Evolutionary conservation across 768 basidiomycete genomes (phyloP).

Genomic region (Kwoniella europaea): DNA sequence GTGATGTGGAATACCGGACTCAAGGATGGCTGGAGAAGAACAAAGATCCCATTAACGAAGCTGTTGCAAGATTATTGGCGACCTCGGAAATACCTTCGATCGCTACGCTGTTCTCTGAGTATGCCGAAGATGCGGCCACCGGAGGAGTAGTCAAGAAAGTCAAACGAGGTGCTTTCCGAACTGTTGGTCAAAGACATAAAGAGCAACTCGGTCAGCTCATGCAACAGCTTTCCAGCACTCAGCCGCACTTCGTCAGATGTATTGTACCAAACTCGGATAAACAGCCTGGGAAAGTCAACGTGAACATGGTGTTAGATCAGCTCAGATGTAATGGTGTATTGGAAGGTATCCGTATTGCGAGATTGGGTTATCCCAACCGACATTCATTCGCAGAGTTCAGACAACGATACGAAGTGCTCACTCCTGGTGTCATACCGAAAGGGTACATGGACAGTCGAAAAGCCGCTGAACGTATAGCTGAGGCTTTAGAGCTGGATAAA

Average conservation of each 20-base stretch:
- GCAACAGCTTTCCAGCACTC: constrained; percentile 86
- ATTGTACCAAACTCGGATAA: constrained; percentile 94
- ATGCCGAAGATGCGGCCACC: constrained; percentile 63
- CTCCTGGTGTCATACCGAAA: constrained; percentile 86
- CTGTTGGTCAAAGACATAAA: constrained; percentile 91
- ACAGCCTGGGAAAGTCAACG: constrained; percentile 87
- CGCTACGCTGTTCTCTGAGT: constrained; percentile 82
- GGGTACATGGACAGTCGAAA: constrained; percentile 99
- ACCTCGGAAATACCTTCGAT: constrained; percentile 81
- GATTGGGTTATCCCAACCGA: constrained; percentile 95
- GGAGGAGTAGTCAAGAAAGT: constrained; percentile 58
- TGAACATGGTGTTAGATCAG: constrained; percentile 93
- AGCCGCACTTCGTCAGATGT: constrained; percentile 97
- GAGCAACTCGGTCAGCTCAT: constrained; percentile 92
- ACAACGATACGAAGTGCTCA: constrained; percentile 93
- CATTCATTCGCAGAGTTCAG: constrained; percentile 97
- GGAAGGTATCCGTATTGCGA: constrained; percentile 96
- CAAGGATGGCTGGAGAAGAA: constrained; percentile 99
- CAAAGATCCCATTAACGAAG: constrained; percentile 97
- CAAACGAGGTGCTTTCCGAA: constrained; percentile 96
- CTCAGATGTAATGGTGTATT: constrained; percentile 97
- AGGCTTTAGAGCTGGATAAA: constrained; percentile 83
- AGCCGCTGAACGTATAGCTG: constrained; percentile 88
- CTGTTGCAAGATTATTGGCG: constrained; percentile 84
- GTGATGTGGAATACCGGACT: constrained; percentile 92